Evolutionary conservation across 768 basidiomycete genomes (phyloP), one percentile per base, ranked within the genome.

Genomic region (Lactarius psammicola): DNA sequence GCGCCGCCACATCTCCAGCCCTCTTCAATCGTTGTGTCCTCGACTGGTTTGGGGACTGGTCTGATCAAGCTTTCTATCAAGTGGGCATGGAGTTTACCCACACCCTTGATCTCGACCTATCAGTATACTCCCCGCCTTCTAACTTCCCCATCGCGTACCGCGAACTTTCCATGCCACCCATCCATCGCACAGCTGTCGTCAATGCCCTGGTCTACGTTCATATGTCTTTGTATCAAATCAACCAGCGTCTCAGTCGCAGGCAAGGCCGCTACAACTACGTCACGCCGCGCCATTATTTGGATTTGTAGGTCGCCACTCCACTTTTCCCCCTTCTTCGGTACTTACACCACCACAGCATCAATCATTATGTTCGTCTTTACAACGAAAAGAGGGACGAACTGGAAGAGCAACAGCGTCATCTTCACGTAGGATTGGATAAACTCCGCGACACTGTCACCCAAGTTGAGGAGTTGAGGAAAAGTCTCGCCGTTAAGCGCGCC

Each of bases 21-120:
- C 80, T 98, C 72, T 96, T 96, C 87, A 99, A 99, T 79, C 90
- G 97, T 79, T 99, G 97, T 75, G 97, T 99, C 9, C 82, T 99
- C 64, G 96, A 99, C 76, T 99, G 97, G 97, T 98, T 98, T 71
- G 97, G 97, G 31, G 95, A 98, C 75, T 99, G 97, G 97, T 94
- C 95, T 18, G 94, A 97, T 71, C 95, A 98, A 74, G 95, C 97
- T 0, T 92, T 98, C 78, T 98, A 91, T 74, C 97, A 98, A 80
- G 97, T 99, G 66, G 97, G 92, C 51, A 87, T 91, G 82, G 97
- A 98, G 77, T 96, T 99, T 77, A 98, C 96, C 2, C 85, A 92
- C 60, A 89, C 91, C 0, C 83, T 99, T 69, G 97, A 98, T 76
- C 84, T 99, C 69, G 97, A 98, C 72, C 76, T 93, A 42, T 82